Conservation (phyloP, 306 rosid species). For the Vicia villosa region DNA sequence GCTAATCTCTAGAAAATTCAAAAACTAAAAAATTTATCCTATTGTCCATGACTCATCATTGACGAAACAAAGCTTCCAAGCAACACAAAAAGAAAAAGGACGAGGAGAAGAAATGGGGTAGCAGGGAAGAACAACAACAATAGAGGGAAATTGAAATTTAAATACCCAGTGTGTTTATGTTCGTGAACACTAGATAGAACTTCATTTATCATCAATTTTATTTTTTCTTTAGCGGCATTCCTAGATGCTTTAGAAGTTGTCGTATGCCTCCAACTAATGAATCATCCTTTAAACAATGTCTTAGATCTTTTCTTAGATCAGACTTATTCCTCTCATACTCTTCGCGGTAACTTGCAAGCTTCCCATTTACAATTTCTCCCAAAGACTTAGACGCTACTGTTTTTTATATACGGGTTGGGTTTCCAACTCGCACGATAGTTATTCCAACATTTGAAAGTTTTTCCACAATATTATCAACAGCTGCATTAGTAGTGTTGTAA, state of each 20-base stretch:
- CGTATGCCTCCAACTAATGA: slow-evolving; percentile 89
- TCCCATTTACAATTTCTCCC: slow-evolving; percentile 69
- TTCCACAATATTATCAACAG: slow-evolving; percentile 84
- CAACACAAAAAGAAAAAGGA: too few species aligned
- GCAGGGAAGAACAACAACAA: too few species aligned
- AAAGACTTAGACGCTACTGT: slow-evolving; percentile 70
- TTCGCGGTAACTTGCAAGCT: slow-evolving; percentile 56
- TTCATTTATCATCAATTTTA: slow-evolving; percentile 73
- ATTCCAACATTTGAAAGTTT: slow-evolving; percentile 61
- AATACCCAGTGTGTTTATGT: too few species aligned
- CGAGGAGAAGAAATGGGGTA: too few species aligned
- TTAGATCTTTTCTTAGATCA: slow-evolving; percentile 75
- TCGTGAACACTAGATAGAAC: slow-evolving; percentile 69
- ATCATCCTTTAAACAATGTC: slow-evolving; percentile 73
- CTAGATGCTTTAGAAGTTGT: slow-evolving; percentile 77
- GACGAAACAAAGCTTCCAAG: too few species aligned
- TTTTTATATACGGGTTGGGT: slow-evolving; percentile 76
- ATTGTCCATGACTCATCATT: too few species aligned
- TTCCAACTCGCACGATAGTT: slow-evolving; percentile 78
- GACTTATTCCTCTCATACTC: slow-evolving; percentile 84
- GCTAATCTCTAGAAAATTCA: too few species aligned
- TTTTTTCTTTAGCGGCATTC: slow-evolving; percentile 68
- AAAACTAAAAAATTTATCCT: too few species aligned
- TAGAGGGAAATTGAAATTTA: too few species aligned
- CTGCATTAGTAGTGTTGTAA: slow-evolving; percentile 87